phyloP scores from a whole-genome alignment of 169 alveolate species.

The Babesia ovis region DNA sequence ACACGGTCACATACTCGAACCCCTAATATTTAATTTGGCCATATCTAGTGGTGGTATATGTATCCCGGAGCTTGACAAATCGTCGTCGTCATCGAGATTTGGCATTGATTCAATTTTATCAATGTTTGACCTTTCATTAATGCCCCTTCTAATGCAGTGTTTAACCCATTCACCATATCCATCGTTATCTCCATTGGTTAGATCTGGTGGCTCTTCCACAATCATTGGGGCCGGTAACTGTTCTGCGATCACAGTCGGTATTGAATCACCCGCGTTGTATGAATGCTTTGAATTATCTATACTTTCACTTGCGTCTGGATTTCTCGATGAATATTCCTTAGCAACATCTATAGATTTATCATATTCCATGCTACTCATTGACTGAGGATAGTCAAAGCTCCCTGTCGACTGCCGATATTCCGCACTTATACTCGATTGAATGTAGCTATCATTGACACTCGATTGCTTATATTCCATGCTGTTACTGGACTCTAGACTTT shows the following conservation, averaged over 20 bases:
- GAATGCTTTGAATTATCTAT: too few relatives aligned
- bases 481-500: neutral
- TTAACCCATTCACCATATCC: neutral
- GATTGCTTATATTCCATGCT: neutral
- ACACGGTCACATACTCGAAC: neutral
- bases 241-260: neutral
- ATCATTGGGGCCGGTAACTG: neutral
- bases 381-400: too few relatives aligned
- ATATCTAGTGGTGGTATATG: slow-evolving; percentile 23
- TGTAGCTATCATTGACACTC: too few relatives aligned
- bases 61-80: slow-evolving; percentile 20
- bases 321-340: too few relatives aligned
- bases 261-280: too few relatives aligned
- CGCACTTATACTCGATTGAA: too few relatives aligned
- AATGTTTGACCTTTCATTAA: neutral
- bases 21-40: slow-evolving; percentile 6
- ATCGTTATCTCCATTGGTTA: neutral
- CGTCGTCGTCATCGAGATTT: neutral
- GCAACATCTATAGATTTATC: too few relatives aligned
- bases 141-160: neutral
- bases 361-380: too few relatives aligned
- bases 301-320: too few relatives aligned
- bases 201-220: neutral
- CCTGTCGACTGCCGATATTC: too few relatives aligned
- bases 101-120: neutral